Conservation (phyloP, 768 basidiomycete species). For the Naematelia encephala region DNA sequence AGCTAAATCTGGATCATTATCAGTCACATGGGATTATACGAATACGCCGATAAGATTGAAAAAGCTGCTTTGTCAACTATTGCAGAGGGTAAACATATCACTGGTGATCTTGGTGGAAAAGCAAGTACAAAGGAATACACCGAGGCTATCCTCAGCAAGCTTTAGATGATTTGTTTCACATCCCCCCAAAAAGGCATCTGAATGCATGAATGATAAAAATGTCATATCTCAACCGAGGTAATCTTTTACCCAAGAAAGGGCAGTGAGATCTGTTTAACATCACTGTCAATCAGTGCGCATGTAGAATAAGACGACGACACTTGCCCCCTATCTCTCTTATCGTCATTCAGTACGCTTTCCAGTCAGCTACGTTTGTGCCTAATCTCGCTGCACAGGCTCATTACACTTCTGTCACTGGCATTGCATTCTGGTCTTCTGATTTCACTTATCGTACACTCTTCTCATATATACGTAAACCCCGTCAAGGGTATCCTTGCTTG, state of each 20-base stretch:
- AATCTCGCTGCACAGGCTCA: no score
- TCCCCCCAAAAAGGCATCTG: neutral
- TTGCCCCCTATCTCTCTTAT: no score
- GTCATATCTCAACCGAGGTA: neutral
- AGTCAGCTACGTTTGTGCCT: no score
- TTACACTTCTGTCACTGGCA: neutral
- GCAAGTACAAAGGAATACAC: conserved; percentile 87
- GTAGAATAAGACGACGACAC: no score
- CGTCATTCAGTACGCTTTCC: no score
- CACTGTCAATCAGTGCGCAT: no score
- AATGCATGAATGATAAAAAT: neutral
- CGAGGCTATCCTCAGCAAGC: conserved; percentile 73
- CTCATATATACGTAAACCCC: no score
- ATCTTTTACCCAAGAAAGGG: no score
- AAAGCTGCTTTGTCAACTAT: conserved; percentile 65
- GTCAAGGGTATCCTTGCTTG: neutral
- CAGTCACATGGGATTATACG: conserved; percentile 88
- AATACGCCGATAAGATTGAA: conserved; percentile 84
- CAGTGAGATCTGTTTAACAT: no score
- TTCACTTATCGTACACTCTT: neutral
- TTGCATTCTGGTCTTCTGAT: neutral
- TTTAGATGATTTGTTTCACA: conserved; percentile 45
- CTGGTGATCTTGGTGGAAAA: conserved; percentile 92
- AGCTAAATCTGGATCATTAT: no score
- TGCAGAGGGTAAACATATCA: conserved; percentile 91